Conservation (phyloP, 2,329 filamentous ascomycete species). For the Cercospora zeae-maydis region DNA sequence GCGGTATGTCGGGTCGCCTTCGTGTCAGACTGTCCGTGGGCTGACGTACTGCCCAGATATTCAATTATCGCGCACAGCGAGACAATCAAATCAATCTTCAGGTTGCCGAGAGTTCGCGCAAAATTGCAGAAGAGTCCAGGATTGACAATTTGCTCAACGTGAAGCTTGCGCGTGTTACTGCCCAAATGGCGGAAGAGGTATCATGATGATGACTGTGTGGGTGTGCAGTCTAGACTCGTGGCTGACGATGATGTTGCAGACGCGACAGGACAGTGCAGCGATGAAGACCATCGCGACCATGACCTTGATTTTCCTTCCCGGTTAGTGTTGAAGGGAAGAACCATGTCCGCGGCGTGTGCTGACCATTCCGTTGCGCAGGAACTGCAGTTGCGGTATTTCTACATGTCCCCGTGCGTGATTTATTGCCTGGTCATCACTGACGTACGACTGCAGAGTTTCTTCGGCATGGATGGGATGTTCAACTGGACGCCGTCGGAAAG, state of each 20-base stretch:
- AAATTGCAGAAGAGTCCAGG: conserved; percentile 35
- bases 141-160: conserved; percentile 36
- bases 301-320: conserved; percentile 45
- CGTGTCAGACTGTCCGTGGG: not conserved
- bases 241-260: conserved; percentile 7
- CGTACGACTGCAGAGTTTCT: conserved; percentile 29
- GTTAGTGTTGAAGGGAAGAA: conserved; percentile 11
- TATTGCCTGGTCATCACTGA: not conserved
- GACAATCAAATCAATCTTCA: conserved; percentile 37
- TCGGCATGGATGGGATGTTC: conserved; percentile 35
- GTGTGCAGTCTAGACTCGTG: not conserved
- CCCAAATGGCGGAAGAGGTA: conserved; percentile 33
- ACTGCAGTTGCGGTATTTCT: conserved; percentile 35
- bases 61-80: conserved; percentile 34
- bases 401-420: too few species aligned
- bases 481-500: conserved; percentile 25
- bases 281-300: conserved; percentile 48
- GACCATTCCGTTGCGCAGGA: not conserved
- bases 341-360: not conserved
- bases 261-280: conserved; percentile 39
- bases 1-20: conserved; percentile 23
- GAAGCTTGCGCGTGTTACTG: conserved; percentile 36
- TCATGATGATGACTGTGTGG: not conserved
- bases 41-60: conserved; percentile 28
- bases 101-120: conserved; percentile 34